A percentile compares a stretch with the other conserved stretches of the same genome.
Evolutionary conservation across 2,329 filamentous ascomycete genomes (phyloP).

Genomic region (Alternaria burnsii): DNA sequence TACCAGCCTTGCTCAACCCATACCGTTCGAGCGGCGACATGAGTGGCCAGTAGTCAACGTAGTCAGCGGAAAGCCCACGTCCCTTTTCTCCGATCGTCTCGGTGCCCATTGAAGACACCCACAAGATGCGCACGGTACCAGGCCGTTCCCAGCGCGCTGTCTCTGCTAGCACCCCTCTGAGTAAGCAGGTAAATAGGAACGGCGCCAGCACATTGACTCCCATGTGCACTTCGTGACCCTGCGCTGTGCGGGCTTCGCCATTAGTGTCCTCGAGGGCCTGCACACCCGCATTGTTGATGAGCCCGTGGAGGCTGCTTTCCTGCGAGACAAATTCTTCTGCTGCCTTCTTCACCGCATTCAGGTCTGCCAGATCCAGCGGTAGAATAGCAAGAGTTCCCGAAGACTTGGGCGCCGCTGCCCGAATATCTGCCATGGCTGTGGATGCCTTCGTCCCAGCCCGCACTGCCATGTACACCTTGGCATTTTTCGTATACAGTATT

Average conservation of each 20-base stretch:
- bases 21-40: not conserved
- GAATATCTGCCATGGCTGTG: not conserved
- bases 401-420: not conserved
- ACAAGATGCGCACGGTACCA: conserved; percentile 48
- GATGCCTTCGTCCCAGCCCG: conserved; percentile 42
- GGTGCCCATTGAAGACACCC: conserved; percentile 22
- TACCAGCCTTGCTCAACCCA: not conserved
- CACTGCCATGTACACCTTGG: conserved; percentile 62
- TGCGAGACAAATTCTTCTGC: conserved; percentile 47
- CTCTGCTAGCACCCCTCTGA: conserved; percentile 35
- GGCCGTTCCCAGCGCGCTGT: conserved; percentile 11
- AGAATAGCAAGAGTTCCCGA: not conserved
- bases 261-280: conserved; percentile 22
- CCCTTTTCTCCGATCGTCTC: not conserved
- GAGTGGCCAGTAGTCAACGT: not conserved
- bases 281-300: conserved; percentile 49
- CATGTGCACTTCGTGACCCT: conserved; percentile 39
- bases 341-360: conserved; percentile 15
- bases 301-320: conserved; percentile 53
- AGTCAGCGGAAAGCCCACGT: not conserved
- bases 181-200: conserved; percentile 49
- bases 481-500: conserved; percentile 63
- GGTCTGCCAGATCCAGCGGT: not conserved
- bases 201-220: conserved; percentile 52
- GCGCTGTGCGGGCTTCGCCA: conserved; percentile 15